These are phyloP conservation scores for Cryomyces minteri DNA, from an alignment of 495 filamentous ascomycete genomes.

Conservation along the genomic window DNA sequence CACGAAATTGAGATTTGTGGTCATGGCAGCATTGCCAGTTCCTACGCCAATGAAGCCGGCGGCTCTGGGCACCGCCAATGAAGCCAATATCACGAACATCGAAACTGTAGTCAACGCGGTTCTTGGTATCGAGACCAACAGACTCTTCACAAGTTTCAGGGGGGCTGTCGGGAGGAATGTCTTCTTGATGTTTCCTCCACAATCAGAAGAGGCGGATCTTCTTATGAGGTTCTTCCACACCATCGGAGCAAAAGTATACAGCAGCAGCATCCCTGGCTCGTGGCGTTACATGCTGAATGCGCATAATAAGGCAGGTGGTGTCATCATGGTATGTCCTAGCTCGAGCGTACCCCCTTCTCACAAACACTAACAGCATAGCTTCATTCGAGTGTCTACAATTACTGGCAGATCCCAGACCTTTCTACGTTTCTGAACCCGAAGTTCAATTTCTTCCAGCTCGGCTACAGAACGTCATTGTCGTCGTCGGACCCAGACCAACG, in stretches of 20 bases:
- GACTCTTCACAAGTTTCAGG: too few relatives aligned
- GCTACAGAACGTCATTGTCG: background rate
- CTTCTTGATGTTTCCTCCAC: background rate
- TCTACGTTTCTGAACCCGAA: background rate
- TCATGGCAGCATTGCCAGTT: too few relatives aligned
- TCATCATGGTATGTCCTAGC: background rate
- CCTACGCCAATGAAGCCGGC: too few relatives aligned
- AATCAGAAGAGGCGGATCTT: background rate
- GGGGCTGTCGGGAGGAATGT: too few relatives aligned
- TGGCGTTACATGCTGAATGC: background rate
- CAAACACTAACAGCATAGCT: background rate
- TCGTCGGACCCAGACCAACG: background rate
- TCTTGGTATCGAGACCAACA: too few relatives aligned
- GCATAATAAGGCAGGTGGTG: background rate
- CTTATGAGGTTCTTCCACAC: background rate
- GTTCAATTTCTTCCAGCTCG: background rate
- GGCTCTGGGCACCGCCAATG: too few relatives aligned
- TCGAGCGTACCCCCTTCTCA: too few relatives aligned
- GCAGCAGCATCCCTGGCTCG: background rate
- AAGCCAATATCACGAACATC: too few relatives aligned
- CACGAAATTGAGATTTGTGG: too few relatives aligned
- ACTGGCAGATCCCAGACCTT: background rate
- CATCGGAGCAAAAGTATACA: background rate
- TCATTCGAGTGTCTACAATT: background rate
- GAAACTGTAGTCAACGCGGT: too few relatives aligned